Conservation (phyloP, 2,329 filamentous ascomycete genomes). For the Sarocladium strictum region DNA sequence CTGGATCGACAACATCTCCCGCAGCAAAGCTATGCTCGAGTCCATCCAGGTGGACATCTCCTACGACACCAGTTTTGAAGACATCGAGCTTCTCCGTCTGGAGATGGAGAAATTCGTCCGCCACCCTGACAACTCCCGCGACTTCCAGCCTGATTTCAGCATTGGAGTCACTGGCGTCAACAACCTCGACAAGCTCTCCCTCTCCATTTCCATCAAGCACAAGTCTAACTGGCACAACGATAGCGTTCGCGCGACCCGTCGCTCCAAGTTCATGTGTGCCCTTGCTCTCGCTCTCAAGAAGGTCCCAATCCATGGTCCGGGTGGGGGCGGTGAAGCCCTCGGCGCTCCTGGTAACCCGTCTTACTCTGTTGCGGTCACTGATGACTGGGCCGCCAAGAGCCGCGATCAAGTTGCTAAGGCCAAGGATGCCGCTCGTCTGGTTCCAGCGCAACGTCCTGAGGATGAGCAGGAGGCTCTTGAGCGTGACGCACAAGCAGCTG, state of each 20-base stretch:
- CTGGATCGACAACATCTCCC: slow-evolving; percentile 93
- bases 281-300: slow-evolving; percentile 78
- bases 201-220: slow-evolving; percentile 80
- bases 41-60: slow-evolving; percentile 72
- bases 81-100: slow-evolving; percentile 74
- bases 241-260: slow-evolving; percentile 67
- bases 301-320: slow-evolving; percentile 79
- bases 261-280: slow-evolving; percentile 96
- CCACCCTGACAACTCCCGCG: slow-evolving; percentile 77
- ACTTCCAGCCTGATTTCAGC: slow-evolving; percentile 81
- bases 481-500: slow-evolving; percentile 38
- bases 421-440: slow-evolving; percentile 61
- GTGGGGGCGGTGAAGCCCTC: slow-evolving; percentile 58
- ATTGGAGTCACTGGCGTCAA: slow-evolving; percentile 74
- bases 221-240: slow-evolving; percentile 94
- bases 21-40: slow-evolving; percentile 89
- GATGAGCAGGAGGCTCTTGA: slow-evolving; percentile 22
- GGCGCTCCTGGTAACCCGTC: slow-evolving; percentile 68
- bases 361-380: slow-evolving; percentile 72
- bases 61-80: slow-evolving; percentile 83
- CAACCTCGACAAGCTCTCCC: slow-evolving; percentile 80
- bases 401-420: slow-evolving; percentile 49
- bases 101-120: slow-evolving; percentile 85
- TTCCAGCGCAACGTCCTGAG: slow-evolving; percentile 38
- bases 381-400: slow-evolving; percentile 58